A percentile compares a stretch with the other conserved stretches of the same genome.
These are phyloP conservation scores for Priceomyces haplophilus DNA, from an alignment of 805 yeast species.

Conservation along the genomic window DNA sequence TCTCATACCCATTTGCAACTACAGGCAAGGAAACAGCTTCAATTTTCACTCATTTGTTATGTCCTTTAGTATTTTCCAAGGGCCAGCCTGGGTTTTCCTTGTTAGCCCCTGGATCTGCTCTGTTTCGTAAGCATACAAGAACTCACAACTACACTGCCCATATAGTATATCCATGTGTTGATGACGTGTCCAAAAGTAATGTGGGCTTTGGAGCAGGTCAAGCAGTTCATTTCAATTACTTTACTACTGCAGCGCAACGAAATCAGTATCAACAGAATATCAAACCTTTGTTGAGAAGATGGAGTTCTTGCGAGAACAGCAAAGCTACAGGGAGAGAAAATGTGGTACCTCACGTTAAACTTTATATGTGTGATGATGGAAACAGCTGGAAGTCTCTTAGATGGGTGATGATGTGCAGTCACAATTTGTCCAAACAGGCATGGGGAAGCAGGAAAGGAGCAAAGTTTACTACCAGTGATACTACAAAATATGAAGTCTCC, in stretches of 20 bases:
- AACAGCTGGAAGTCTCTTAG: slow-evolving; percentile 49
- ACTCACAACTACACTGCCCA: slow-evolving; percentile 28
- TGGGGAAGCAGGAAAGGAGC: slow-evolving; percentile 59
- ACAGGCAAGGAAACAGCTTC: slow-evolving; percentile 29
- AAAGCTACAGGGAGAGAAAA: slow-evolving; percentile 29
- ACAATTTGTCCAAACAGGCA: slow-evolving; percentile 73
- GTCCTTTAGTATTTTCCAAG: slow-evolving; percentile 41
- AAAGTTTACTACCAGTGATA: slow-evolving; percentile 10
- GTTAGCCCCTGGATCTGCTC: slow-evolving; percentile 24
- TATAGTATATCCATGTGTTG: slow-evolving; percentile 44
- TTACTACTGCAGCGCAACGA: slow-evolving; percentile 16
- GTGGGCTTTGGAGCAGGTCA: slow-evolving; percentile 50
- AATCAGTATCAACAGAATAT: slow-evolving; percentile 43
- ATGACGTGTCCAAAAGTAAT: slow-evolving; percentile 36
- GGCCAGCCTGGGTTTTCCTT: slow-evolving; percentile 17
- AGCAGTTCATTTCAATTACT: slow-evolving; percentile 47
- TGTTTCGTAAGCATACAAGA: slow-evolving; percentile 20
- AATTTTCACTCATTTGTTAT: slow-evolving; percentile 45
- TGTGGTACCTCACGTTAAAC: slow-evolving; percentile 66
- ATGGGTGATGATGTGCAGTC: slow-evolving; percentile 74
- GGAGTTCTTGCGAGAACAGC: slow-evolving; percentile 29
- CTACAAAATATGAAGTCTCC: slow-evolving; percentile 24
- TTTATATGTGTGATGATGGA: slow-evolving; percentile 53
- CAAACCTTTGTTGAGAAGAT: slow-evolving; percentile 40
- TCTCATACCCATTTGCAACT: slow-evolving; percentile 42